Evolutionary conservation across 2,329 filamentous ascomycete genomes (phyloP).

Genomic region (Pseudogymnoascus sp.): DNA sequence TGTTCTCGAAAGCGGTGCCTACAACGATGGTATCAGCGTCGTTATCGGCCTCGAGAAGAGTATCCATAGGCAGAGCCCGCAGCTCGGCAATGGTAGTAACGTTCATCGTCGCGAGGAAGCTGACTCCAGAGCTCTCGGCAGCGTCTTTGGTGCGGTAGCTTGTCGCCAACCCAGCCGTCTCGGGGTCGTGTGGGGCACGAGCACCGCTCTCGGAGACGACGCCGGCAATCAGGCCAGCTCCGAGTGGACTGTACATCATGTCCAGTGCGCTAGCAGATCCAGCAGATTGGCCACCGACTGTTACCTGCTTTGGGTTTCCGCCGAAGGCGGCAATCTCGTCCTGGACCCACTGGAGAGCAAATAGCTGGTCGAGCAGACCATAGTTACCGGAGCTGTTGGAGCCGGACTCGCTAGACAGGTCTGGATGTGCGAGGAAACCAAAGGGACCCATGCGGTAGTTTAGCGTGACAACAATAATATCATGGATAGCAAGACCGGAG

Average conservation of each 20-base stretch:
- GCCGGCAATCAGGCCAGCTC: conserved; percentile 20
- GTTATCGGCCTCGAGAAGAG: conserved; percentile 14
- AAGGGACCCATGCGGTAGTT: conserved; percentile 35
- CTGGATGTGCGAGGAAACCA: conserved; percentile 25
- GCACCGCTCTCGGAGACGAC: conserved; percentile 29
- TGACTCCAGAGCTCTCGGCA: conserved; percentile 16
- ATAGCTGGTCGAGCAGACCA: conserved; percentile 56
- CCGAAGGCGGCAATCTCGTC: conserved; percentile 55
- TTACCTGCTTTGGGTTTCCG: conserved; percentile 56
- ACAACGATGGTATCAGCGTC: conserved; percentile 20
- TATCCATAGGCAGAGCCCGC: conserved; percentile 16
- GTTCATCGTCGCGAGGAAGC: conserved; percentile 17
- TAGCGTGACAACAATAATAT: conserved; percentile 35
- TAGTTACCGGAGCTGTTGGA: conserved; percentile 49
- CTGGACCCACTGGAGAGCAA: conserved; percentile 51
- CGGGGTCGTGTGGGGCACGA: conserved; percentile 24
- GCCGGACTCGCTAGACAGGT: conserved; percentile 37
- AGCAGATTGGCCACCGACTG: conserved; percentile 58
- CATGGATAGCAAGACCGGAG: conserved; percentile 33
- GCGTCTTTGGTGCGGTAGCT: conserved; percentile 20
- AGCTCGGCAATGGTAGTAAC: conserved; percentile 19
- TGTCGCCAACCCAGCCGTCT: conserved; percentile 23
- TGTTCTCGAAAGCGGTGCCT: conserved; percentile 21
- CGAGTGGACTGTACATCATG: conserved; percentile 23
- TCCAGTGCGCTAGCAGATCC: conserved; percentile 32